Percentiles rank a stretch among this genome's conserved stretches.
Evolutionary conservation across 352 stramenopile genomes (phyloP).

Genomic region (Globisporangium mamillatum): DNA sequence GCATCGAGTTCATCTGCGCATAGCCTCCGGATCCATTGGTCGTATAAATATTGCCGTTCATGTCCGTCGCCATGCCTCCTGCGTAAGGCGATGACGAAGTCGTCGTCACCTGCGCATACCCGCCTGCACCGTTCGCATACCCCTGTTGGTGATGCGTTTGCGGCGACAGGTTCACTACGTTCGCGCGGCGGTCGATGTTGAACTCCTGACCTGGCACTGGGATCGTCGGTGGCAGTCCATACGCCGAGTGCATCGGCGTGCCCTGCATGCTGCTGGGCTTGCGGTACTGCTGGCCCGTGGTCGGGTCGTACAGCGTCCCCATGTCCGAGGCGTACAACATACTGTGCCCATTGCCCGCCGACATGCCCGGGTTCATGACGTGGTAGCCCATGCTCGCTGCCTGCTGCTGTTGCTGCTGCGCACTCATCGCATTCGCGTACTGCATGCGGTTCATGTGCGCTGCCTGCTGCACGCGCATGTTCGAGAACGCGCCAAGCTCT

Average conservation of each 20-base stretch:
- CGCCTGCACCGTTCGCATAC: not conserved
- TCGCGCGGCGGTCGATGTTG: slow-evolving; percentile 39
- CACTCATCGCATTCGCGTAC: slow-evolving; percentile 26
- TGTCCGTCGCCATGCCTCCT: slow-evolving; percentile 19
- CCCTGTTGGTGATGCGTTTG: slow-evolving; percentile 10
- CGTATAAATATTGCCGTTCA: slow-evolving; percentile 52
- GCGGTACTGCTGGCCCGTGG: slow-evolving; percentile 49
- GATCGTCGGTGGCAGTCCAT: slow-evolving; percentile 35
- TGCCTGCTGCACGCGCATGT: slow-evolving; percentile 43
- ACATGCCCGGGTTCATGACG: slow-evolving; percentile 18
- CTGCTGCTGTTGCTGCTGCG: slow-evolving; percentile 21
- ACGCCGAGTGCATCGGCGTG: slow-evolving; percentile 16
- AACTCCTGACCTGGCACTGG: slow-evolving; percentile 30
- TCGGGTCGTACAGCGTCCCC: slow-evolving; percentile 45
- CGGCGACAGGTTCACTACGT: slow-evolving; percentile 37
- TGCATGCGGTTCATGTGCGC: slow-evolving; percentile 26
- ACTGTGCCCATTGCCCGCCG: slow-evolving; percentile 8
- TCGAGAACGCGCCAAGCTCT: slow-evolving; percentile 49
- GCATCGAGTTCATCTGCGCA: slow-evolving; percentile 18
- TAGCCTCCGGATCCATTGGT: slow-evolving; percentile 28
- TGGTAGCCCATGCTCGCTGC: slow-evolving; percentile 22
- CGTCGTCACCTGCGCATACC: not conserved
- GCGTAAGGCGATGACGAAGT: slow-evolving; percentile 12
- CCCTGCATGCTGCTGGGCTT: slow-evolving; percentile 32
- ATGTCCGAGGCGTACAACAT: slow-evolving; percentile 52